Base-by-base conservation (phyloP, 108 stramenopile species). In the Discostella stelligeroides region DNA sequence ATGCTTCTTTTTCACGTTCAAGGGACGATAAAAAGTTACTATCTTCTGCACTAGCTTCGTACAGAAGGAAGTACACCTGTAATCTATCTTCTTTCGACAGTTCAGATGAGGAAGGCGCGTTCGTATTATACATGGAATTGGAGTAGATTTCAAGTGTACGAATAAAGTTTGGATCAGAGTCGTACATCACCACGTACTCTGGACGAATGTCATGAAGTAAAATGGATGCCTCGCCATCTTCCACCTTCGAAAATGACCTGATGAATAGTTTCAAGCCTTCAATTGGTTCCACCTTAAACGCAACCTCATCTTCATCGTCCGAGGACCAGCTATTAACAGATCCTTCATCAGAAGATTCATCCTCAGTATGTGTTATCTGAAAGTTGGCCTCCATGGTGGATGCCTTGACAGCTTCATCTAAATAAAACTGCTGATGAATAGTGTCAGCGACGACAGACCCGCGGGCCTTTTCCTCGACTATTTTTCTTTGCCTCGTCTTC, bases 1-100 rank as follows among this genome's bases (percentile, higher is more conserved):
- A 99, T 0, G 97, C 87, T 17, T 90, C 86, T 63, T 96, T 87
- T 69, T 99, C 98, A 25, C 87, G 74, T 53, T 92, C 92, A 45
- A 99, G 77, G 6, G 84, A 51, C 23, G 97, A 92, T 41, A 85
- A 67, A 62, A 97, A 99, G n/a, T 80, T 88, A 49, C 96, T 95
- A 70, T 98, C 92, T 73, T 99, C 98, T 20, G 94, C 89, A 66
- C 92, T 92, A n/a, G 94, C 86, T 71, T 95, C 88, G 69, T 96
- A 98, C 25, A 92, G 79, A 46, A 97, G 76, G 55, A 97, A 97
- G 69, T 92, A 98, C 25, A 98, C 89, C 51, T 82, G 70, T 10
- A 97, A 49, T 10, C 76, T 84, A 25, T 84, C 74, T 21, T 66
- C 72, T 41, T 85, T 63, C 0, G 51, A 58, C 17, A 53, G 34